Evolutionary conservation across 2,329 filamentous ascomycete species (phyloP).

Genomic region (Cordyceps javanica): DNA sequence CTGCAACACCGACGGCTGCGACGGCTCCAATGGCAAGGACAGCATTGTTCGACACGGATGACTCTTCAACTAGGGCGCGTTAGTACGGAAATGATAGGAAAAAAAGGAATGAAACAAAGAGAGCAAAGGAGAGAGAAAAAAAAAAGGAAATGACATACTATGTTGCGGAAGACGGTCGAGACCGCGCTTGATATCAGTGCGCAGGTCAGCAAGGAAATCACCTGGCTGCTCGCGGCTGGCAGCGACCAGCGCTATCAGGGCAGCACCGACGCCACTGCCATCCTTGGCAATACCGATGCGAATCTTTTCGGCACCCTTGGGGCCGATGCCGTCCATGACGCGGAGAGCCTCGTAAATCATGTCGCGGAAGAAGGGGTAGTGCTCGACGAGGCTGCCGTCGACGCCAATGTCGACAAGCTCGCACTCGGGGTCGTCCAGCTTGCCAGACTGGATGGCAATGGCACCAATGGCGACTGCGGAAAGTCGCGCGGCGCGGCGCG

Average conservation of each 20-base stretch:
- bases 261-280: constrained; percentile 76
- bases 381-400: constrained; percentile 89
- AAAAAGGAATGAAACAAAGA: too few relatives aligned
- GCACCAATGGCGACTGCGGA: constrained; percentile 83
- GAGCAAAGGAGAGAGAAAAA: too few relatives aligned
- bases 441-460: constrained; percentile 73
- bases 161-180: constrained; percentile 26
- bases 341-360: constrained; percentile 79
- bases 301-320: constrained; percentile 74
- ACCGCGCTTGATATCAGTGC: constrained; percentile 32
- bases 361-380: constrained; percentile 87
- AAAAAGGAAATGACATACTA: constrained; percentile 26
- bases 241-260: constrained; percentile 87
- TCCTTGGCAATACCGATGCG: constrained; percentile 96
- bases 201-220: constrained; percentile 37
- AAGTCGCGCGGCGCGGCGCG: constrained; percentile 79
- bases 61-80: constrained; percentile 24
- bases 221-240: constrained; percentile 54
- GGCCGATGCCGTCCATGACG: constrained; percentile 70
- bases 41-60: constrained; percentile 24
- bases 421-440: constrained; percentile 56
- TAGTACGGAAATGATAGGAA: background rate
- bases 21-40: constrained; percentile 29
- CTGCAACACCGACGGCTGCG: constrained; percentile 33
- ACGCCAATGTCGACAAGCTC: constrained; percentile 85